Evolutionary conservation across 306 rosid species (phyloP).

Genomic region (Malus asiatica): DNA sequence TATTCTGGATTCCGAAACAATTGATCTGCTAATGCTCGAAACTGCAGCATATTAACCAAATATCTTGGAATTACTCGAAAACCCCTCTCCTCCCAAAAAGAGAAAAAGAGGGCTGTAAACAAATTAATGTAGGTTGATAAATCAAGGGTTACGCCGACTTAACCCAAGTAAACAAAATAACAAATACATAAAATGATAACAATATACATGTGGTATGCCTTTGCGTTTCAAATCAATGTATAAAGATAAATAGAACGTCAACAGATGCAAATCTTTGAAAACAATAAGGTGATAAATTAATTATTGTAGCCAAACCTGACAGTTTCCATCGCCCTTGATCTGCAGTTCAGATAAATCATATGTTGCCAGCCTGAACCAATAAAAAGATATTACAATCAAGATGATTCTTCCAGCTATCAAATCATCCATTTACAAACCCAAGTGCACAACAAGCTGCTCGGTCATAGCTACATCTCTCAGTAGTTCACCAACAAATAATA

Average conservation of each 20-base stretch:
- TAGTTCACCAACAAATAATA: neutral
- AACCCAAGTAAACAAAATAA: neutral
- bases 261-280: neutral
- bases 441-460: neutral
- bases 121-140: neutral
- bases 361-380: constrained; percentile 59
- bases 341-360: constrained; percentile 81
- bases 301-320: constrained; percentile 56
- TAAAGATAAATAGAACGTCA: neutral
- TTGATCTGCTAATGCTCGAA: constrained; percentile 98
- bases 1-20: constrained; percentile 70
- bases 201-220: neutral
- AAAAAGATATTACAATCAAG: neutral
- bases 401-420: neutral
- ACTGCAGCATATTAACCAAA: constrained; percentile 44
- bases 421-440: neutral
- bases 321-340: constrained; percentile 99
- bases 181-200: neutral
- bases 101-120: neutral
- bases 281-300: neutral
- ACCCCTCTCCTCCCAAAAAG: neutral
- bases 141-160: neutral
- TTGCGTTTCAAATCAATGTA: neutral
- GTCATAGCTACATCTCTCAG: neutral
- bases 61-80: constrained; percentile 5